These are phyloP conservation scores for Neonectria ditissima DNA, from an alignment of 2,329 filamentous ascomycete genomes.

Conservation along the genomic window DNA sequence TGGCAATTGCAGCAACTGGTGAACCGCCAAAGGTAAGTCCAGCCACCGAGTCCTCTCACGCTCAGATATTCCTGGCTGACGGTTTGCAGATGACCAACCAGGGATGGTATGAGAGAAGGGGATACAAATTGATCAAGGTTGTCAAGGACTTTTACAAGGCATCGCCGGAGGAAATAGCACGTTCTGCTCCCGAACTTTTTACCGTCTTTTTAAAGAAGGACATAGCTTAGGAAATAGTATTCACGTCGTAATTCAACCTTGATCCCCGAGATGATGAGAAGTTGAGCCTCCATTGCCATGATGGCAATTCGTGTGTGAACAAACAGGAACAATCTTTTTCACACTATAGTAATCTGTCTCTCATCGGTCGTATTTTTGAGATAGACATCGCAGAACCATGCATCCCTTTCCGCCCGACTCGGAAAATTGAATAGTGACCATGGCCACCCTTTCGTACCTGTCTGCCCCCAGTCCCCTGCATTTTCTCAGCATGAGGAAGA, in stretches of 20 bases:
- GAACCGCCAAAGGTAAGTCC: conserved; percentile 23
- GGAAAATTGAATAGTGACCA: not conserved
- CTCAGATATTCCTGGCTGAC: not conserved
- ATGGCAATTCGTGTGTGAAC: not conserved
- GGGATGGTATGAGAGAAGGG: conserved; percentile 46
- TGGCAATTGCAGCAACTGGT: conserved; percentile 14
- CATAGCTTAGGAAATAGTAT: conserved; percentile 1
- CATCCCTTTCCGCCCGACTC: not conserved
- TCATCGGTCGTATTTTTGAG: not conserved
- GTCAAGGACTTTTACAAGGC: conserved; percentile 33
- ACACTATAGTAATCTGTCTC: not conserved
- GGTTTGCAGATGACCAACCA: conserved; percentile 41
- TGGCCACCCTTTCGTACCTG: not conserved
- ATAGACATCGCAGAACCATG: not conserved
- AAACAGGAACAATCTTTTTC: not conserved
- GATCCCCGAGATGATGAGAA: not conserved
- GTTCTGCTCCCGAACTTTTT: not conserved
- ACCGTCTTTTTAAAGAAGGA: conserved; percentile 31
- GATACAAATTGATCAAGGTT: conserved; percentile 41
- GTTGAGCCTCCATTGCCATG: not conserved
- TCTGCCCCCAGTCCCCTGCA: not conserved
- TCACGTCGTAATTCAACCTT: not conserved
- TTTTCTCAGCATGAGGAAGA: conserved; percentile 1
- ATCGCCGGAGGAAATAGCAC: not conserved
- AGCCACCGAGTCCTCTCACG: fast-evolving